Base-by-base conservation (phyloP, 305 asterid species). In the Fraxinus albicans region DNA sequence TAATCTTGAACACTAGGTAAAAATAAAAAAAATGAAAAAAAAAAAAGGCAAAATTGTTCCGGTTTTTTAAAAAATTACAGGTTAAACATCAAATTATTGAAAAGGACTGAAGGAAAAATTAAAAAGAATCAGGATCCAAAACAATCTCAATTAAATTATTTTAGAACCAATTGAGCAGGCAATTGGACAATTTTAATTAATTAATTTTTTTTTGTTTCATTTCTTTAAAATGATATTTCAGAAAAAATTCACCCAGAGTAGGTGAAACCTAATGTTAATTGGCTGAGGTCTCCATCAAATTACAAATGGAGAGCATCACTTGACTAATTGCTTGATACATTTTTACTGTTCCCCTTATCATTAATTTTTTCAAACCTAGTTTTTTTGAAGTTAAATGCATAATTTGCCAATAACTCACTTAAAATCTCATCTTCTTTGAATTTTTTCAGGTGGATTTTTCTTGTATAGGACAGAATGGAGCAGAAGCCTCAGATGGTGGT, bases 401-500 rank as follows among this genome's bases (percentile, higher is more conserved):
- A 63, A 63, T 23, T 23, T 63, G 72, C 31, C 31, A 19, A 9
- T 0, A 7, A 15, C 38, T 69, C 38, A 13, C 75, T 25, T 27
- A 27, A 69, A 6, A 36, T 27, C 40, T 69, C 36, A 3, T 69
- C 40, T 27, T 69, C 38, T 13, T 15, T 13, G 38, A 70, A 31
- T 29, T 70, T 29, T 27, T 25, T 70, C 42, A 31, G 76, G 8
- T 29, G 76, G 40, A 2, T 23, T 27, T 70, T 13, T 13, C 17
- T 40, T 31, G 76, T 21, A 31, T 40, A 34, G 25, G 31, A 75
- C 40, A 69, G 5, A 81, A 76, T 86, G 84, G 87, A 81, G 83
- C 73, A 80, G 36, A 53, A 33, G 69, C 73, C 73, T 31, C 63
- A 44, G 77, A 83, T 81, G 77, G 80, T 79, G 78, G 84, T 88